Base-by-base conservation (phyloP, 306 rosid genomes). In the Myrica gale region DNA sequence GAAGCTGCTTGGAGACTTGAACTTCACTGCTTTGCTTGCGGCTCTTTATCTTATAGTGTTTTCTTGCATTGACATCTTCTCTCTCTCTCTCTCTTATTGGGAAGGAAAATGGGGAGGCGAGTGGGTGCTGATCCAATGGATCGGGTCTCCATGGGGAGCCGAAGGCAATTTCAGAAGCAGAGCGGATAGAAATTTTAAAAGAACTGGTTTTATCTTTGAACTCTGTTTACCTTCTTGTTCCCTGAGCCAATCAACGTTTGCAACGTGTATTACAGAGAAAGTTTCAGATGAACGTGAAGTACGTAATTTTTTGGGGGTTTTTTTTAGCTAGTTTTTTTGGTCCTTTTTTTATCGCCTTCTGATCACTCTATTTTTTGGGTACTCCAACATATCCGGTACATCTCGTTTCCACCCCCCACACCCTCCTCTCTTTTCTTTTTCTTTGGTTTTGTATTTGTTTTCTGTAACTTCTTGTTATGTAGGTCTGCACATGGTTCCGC, bases 111-210 rank as follows among this genome's bases (percentile, higher is more conserved):
- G 79, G 68, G 37, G 66, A 66, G 41, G 54, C 70, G 68, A 58
- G 53, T 60, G 81, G 80, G 65, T 70, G 43, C 21, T 81, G 87
- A 83, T 87, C 90, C 60, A 61, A 79, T 85, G 61, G 68, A 53
- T 60, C 75, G 81, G 73, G 79, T 43, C 51, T 56, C 37, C 69
- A 66, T 4, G 55, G 47, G 58, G 56, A 23, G 32, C 75, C 50
- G 73, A 52, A 13, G 48, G 60, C 39, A 2, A 46, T 65, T 81
- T 62, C 86, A 71, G 42, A 43, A 47, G 26, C 44, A 8, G 73
- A 85, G 77, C 75, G 74, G 90, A 75, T 6, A 39, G 19, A 7
- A 26, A 17, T 26, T 21, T 20, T 4, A 39, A 78, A 67, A 21
- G 8, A 32, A 15, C 57, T 2, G 67, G 42, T 0, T 19, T 7